Evolutionary conservation across 1,139 yeast species (phyloP).

Genomic region (Debaryomyces subglobosus): DNA sequence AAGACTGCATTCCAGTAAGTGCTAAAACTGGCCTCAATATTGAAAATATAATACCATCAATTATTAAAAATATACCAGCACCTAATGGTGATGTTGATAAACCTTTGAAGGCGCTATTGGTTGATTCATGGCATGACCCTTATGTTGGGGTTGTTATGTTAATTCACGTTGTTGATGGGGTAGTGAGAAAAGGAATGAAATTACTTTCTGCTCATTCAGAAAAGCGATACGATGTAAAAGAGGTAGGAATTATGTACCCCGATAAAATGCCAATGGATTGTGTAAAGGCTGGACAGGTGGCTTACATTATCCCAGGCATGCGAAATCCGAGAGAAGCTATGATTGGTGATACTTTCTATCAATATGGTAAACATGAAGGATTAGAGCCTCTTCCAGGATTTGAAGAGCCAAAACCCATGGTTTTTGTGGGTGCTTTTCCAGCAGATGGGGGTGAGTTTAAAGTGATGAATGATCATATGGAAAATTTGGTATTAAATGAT

Average conservation of each 20-base stretch:
- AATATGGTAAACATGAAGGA: slow-evolving; percentile 58
- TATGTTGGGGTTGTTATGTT: slow-evolving; percentile 92
- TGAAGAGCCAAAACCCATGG: slow-evolving; percentile 98
- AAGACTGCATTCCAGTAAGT: slow-evolving; percentile 82
- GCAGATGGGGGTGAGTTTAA: slow-evolving; percentile 93
- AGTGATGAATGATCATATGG: slow-evolving; percentile 85
- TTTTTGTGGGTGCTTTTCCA: slow-evolving; percentile 97
- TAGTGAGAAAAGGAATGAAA: slow-evolving; percentile 70
- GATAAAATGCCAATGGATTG: slow-evolving; percentile 66
- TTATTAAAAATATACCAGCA: slow-evolving; percentile 74
- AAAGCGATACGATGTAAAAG: slow-evolving; percentile 81
- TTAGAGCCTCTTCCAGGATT: slow-evolving; percentile 89
- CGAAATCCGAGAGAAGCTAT: slow-evolving; percentile 83
- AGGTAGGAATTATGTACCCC: slow-evolving; percentile 95
- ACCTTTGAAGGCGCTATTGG: slow-evolving; percentile 78
- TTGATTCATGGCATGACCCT: slow-evolving; percentile 96
- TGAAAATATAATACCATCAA: slow-evolving; percentile 72
- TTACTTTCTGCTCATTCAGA: slow-evolving; percentile 78
- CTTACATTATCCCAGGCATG: slow-evolving; percentile 92
- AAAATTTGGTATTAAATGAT: slow-evolving; percentile 85
- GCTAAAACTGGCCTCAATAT: slow-evolving; percentile 91
- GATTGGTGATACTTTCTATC: slow-evolving; percentile 89
- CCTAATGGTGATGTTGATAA: slow-evolving; percentile 57
- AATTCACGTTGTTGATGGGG: slow-evolving; percentile 84
- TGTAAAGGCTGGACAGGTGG: slow-evolving; percentile 89